These are phyloP conservation scores for Pochonia chlamydosporia DNA, from an alignment of 2,329 filamentous ascomycete genomes.

Conservation along the genomic window DNA sequence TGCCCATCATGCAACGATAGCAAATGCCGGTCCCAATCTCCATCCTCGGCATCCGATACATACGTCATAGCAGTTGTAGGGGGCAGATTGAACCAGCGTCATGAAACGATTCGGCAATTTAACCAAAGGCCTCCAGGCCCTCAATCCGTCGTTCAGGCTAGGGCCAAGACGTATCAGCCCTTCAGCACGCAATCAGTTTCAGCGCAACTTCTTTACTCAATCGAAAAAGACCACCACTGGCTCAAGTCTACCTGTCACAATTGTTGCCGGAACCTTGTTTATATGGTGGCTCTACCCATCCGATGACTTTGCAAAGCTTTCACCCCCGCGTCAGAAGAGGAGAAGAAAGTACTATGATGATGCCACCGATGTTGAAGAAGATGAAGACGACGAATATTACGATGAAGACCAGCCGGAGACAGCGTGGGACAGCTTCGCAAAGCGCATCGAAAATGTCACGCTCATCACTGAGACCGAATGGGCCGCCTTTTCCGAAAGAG, in stretches of 20 bases:
- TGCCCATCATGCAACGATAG: neutral
- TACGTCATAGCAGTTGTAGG: too few relatives aligned
- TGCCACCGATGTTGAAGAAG: conserved; percentile 11
- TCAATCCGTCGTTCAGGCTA: conserved; percentile 1
- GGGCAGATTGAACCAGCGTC: neutral
- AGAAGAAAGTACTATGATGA: conserved; percentile 2
- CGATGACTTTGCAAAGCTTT: conserved; percentile 34
- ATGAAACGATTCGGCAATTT: conserved; percentile 11
- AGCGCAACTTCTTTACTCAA: conserved; percentile 4
- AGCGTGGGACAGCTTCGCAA: conserved; percentile 44
- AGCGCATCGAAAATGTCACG: conserved; percentile 47
- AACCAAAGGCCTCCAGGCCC: conserved; percentile 8
- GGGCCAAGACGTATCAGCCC: neutral
- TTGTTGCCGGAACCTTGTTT: conserved; percentile 31
- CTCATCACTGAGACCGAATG: conserved; percentile 50
- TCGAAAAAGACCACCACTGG: conserved; percentile 1
- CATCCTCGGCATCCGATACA: neutral
- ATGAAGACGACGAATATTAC: conserved; percentile 11
- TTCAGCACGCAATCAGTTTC: neutral
- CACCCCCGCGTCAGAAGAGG: conserved; percentile 12
- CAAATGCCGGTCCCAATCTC: neutral
- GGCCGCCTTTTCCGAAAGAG: conserved; percentile 45
- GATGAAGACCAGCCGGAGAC: conserved; percentile 22
- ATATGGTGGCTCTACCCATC: conserved; percentile 39
- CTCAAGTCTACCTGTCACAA: conserved; percentile 22